Evolutionary conservation across 768 basidiomycete species (phyloP).

Genomic region (Psilocybe azurescens): DNA sequence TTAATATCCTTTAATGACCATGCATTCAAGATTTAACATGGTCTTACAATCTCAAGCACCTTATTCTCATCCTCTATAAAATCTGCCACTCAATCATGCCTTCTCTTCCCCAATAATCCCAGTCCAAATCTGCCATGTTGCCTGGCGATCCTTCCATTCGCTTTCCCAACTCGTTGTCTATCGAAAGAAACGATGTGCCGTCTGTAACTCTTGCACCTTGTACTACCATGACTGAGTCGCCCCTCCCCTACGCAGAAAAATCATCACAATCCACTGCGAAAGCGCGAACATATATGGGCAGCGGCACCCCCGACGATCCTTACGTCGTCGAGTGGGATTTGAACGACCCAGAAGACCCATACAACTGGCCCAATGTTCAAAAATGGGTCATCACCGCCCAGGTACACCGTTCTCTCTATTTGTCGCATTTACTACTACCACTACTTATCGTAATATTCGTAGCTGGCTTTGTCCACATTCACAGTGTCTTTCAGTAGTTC

Average conservation of each 20-base stretch:
- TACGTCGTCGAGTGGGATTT: constrained; percentile 59
- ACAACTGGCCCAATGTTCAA: constrained; percentile 52
- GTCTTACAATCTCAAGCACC: constrained; percentile 2
- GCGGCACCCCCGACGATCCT: constrained; percentile 53
- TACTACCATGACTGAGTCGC: not conserved
- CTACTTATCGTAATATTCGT: not conserved
- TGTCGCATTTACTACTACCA: not conserved
- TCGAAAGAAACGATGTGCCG: not conserved
- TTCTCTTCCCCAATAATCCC: not conserved
- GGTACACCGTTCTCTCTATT: constrained; percentile 30
- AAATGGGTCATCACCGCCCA: constrained; percentile 64
- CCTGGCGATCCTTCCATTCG: constrained; percentile 1
- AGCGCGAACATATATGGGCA: constrained; percentile 42
- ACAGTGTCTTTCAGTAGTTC: constrained; percentile 66
- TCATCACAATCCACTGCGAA: constrained; percentile 1
- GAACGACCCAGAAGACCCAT: constrained; percentile 58
- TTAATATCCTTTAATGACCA: constrained; percentile 25
- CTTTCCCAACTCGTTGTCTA: constrained; percentile 1
- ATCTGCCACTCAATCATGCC: constrained; percentile 3
- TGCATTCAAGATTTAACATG: constrained; percentile 15
- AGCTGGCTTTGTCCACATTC: constrained; percentile 58
- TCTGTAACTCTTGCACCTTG: not conserved
- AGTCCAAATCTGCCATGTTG: not conserved
- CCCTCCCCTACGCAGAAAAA: constrained; percentile 19
- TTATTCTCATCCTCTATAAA: constrained; percentile 19